Base-by-base conservation (phyloP, 257 asterid species). In the Nicotiana undulata region DNA sequence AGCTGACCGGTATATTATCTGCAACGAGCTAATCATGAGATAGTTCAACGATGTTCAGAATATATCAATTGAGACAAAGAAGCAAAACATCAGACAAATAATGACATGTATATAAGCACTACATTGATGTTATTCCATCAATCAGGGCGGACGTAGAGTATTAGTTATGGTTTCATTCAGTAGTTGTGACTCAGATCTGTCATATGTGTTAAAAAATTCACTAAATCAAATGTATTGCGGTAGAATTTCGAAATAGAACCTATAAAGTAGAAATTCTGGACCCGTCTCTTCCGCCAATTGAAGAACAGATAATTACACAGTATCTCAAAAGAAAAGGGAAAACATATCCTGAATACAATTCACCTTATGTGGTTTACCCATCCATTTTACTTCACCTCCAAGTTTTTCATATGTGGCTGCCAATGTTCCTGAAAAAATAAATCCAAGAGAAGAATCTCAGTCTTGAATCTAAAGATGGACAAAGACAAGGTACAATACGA, bases 361-460 rank as follows among this genome's bases (percentile, higher is more conserved):
- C 84, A 93, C 98, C 98, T 93, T 89, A 52, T 90, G 95, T 40
- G 98, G 98, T 88, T 94, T 94, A 80, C 98, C 98, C 98, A 94
- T 94, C 98, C 97, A 94, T 86, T 93, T 93, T 82, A 93, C 98
- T 86, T 94, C 95, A 75, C 98, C 98, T 55, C 98, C 98, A 83
- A 93, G 94, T 85, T 91, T 90, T 91, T 92, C 97, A 20, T 91
- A 94, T 8, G 88, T 86, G 58, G 94, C 88, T 60, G 97, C 98
- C 84, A 94, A 79, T 29, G 95, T 90, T 85, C 98, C 97, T 92
- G 84, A 75, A 59, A 59, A 59, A 63, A 82, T 77, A 46, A 81
- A 74, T 40, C 20, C 80, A 58, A 61, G n/a, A 55, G 61, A 55
- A 55, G 61, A n/a, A 55, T 55, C 61, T 55, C 24, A 17, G 61